Evolutionary conservation across 768 basidiomycete species (phyloP).

Genomic region (Tricholoma bakamatsutake): DNA sequence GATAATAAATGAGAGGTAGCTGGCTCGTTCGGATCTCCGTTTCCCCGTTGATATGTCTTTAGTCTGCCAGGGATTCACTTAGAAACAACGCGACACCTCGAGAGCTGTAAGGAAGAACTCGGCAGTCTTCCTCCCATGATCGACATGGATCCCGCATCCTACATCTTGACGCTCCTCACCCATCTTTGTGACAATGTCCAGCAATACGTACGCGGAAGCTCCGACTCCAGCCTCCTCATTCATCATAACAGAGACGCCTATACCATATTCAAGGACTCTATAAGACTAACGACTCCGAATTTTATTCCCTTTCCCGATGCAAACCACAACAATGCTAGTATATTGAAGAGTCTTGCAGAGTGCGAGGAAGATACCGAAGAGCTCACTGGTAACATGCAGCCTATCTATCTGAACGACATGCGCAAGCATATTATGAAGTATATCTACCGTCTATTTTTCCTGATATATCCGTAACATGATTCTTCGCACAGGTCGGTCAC

Average conservation of each 20-base stretch:
- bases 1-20: constrained; percentile 28
- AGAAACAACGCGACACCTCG: constrained; percentile 21
- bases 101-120: constrained; percentile 20
- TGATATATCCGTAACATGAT: background rate
- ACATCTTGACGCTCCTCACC: constrained; percentile 30
- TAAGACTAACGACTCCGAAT: constrained; percentile 29
- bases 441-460: background rate
- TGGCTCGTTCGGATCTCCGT: background rate
- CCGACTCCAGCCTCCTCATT: constrained; percentile 21
- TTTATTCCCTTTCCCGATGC: constrained; percentile 22
- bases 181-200: constrained; percentile 25
- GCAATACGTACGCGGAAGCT: constrained; percentile 22
- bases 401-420: constrained; percentile 27
- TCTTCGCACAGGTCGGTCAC: constrained; percentile 25
- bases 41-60: background rate
- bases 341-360: constrained; percentile 2
- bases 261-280: constrained; percentile 22
- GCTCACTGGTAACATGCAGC: background rate
- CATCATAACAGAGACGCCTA: constrained; percentile 25
- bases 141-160: constrained; percentile 29
- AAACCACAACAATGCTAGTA: background rate
- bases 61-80: constrained; percentile 26
- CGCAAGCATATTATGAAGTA: constrained; percentile 26
- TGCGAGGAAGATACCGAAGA: background rate
- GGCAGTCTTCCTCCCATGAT: constrained; percentile 22